Conservation (phyloP, 176 grass and related monocot genomes). For the Avena eriantha region DNA sequence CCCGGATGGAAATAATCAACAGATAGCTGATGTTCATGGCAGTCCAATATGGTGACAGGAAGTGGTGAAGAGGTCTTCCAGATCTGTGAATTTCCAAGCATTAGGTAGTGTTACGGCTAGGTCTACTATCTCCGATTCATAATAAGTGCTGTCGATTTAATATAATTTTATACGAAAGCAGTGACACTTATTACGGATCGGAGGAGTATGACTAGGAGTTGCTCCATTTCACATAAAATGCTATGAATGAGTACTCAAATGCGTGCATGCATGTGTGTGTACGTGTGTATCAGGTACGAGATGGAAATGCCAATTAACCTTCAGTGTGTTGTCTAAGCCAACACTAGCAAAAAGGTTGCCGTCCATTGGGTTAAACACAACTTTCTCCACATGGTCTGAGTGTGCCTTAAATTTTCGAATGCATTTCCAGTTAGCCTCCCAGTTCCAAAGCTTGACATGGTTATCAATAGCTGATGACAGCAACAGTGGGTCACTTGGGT, state of each 20-base stretch:
- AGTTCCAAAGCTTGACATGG: slow-evolving; percentile 68
- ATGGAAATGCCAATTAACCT: slow-evolving; percentile 39
- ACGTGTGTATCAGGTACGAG: too few relatives aligned
- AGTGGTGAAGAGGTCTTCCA: slow-evolving; percentile 59
- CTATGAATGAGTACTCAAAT: too few relatives aligned
- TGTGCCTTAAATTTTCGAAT: slow-evolving; percentile 51
- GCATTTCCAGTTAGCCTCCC: slow-evolving; percentile 62
- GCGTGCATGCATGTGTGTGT: too few relatives aligned
- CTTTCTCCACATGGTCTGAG: slow-evolving; percentile 23
- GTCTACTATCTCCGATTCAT: too few relatives aligned
- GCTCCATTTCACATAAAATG: too few relatives aligned
- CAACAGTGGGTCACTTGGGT: slow-evolving; percentile 56
- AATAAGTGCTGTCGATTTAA: too few relatives aligned
- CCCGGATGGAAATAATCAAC: not conserved
- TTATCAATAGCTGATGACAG: slow-evolving; percentile 62
- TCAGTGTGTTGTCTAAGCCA: slow-evolving; percentile 50
- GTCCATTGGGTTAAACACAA: slow-evolving; percentile 65
- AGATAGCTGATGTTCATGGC: not conserved
- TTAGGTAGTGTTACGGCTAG: too few relatives aligned
- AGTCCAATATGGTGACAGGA: slow-evolving; percentile 40
- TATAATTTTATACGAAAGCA: too few relatives aligned
- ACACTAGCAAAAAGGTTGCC: slow-evolving; percentile 61
- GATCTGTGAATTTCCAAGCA: slow-evolving; percentile 39
- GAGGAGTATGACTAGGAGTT: too few relatives aligned
- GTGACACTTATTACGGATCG: too few relatives aligned